Evolutionary conservation across 768 basidiomycete species (phyloP).

Genomic region (Ramaria rubella): DNA sequence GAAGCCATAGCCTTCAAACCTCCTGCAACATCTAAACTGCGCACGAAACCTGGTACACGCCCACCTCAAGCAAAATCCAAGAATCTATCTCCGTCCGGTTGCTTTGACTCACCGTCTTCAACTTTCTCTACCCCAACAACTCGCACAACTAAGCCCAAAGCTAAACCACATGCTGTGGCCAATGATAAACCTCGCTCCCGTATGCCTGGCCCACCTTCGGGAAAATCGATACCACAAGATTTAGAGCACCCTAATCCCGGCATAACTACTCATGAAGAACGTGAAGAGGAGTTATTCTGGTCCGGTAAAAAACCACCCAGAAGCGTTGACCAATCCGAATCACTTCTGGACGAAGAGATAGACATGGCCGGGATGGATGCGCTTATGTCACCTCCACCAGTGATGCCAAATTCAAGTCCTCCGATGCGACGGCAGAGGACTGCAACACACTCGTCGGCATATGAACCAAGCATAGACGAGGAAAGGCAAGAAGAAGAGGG

Average conservation of each 20-base stretch:
- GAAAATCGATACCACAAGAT: background rate
- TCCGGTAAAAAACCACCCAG: background rate
- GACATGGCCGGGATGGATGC: constrained; percentile 2
- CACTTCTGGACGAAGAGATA: background rate
- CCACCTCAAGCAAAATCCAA: background rate
- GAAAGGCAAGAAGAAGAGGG: background rate
- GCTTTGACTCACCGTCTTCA: background rate
- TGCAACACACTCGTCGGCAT: background rate
- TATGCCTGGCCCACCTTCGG: background rate
- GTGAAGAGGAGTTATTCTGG: background rate
- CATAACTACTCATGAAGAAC: background rate
- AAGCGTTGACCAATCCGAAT: background rate
- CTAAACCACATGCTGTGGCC: background rate
- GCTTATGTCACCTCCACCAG: background rate
- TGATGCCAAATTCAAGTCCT: background rate
- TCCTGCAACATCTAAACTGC: background rate
- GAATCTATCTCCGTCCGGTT: background rate
- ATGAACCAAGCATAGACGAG: background rate
- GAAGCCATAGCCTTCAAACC: background rate
- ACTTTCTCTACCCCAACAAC: background rate
- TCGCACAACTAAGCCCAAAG: background rate
- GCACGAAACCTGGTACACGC: background rate
- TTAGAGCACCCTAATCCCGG: background rate
- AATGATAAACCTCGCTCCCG: background rate
- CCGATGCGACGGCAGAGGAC: background rate